Evolutionary conservation across 345 rosid species (phyloP).

Genomic region (Garcia nutans): DNA sequence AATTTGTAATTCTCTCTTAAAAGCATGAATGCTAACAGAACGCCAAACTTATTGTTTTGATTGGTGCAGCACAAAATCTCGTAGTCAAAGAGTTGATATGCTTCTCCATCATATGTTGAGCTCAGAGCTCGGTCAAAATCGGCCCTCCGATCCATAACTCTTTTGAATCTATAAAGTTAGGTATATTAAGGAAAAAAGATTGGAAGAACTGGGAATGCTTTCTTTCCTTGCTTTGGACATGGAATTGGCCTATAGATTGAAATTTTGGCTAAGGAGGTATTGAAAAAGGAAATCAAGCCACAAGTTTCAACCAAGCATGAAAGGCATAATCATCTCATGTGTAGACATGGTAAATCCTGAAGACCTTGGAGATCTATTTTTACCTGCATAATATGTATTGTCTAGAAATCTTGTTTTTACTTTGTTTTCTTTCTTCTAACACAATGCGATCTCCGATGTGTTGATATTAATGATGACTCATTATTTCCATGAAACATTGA

Average conservation of each 20-base stretch:
- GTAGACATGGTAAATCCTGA: background rate
- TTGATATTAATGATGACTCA: no score
- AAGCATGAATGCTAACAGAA: background rate
- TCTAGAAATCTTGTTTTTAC: background rate
- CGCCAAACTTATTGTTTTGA: constrained; percentile 10
- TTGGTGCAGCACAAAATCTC: constrained; percentile 65
- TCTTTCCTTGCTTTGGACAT: background rate
- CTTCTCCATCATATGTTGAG: constrained; percentile 96
- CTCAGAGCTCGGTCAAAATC: constrained; percentile 45
- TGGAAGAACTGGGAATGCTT: background rate
- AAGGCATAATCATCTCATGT: background rate
- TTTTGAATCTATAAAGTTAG: background rate
- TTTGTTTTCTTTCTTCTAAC: background rate
- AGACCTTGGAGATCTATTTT: background rate
- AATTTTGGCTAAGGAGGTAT: background rate
- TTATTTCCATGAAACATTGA: background rate
- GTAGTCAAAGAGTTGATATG: constrained; percentile 81
- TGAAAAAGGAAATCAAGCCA: background rate
- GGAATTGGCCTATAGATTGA: background rate
- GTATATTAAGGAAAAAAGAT: background rate
- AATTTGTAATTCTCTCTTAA: constrained; percentile 1
- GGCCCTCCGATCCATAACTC: constrained; percentile 24
- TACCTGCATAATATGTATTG: background rate
- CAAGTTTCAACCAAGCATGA: background rate
- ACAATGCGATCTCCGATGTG: background rate